phyloP scores from a whole-genome alignment of 148 eudicot genomes.

The Vaccinium macrocarpon region DNA sequence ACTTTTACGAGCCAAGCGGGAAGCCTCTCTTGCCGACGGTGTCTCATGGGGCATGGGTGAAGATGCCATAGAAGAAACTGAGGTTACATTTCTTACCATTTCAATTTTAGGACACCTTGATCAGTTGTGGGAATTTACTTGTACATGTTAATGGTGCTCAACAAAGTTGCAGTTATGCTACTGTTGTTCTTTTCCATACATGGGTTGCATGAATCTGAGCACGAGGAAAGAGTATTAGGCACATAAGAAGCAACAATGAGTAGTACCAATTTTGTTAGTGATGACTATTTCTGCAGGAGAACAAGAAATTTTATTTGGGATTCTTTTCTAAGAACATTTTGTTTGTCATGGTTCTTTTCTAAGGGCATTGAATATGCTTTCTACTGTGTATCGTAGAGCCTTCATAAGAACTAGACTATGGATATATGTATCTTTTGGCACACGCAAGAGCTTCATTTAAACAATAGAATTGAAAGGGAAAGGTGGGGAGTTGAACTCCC shows the following conservation, averaged over 20 bases:
- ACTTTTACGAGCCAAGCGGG: slow-evolving; percentile 69
- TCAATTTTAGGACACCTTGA: background rate
- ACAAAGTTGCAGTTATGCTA: background rate
- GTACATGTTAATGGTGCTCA: background rate
- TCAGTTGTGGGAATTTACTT: background rate
- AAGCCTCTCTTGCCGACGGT: slow-evolving; percentile 89
- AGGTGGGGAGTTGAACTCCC: background rate
- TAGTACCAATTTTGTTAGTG: background rate
- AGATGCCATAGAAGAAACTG: slow-evolving; percentile 93
- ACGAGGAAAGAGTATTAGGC: background rate
- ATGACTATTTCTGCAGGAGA: background rate
- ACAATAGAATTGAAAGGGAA: background rate
- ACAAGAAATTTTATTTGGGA: background rate
- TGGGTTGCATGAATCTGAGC: background rate
- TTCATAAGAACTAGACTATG: background rate
- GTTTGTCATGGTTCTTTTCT: background rate
- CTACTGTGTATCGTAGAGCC: background rate
- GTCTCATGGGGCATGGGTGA: slow-evolving; percentile 97
- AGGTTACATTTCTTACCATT: slow-evolving; percentile 41
- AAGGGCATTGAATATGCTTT: background rate
- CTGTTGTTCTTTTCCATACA: background rate
- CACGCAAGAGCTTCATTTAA: background rate
- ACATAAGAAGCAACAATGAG: background rate
- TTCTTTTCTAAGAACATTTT: background rate
- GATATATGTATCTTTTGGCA: background rate